These are phyloP conservation scores for Volvox africanus DNA, from an alignment of 139 green algal genomes.

Conservation along the genomic window DNA sequence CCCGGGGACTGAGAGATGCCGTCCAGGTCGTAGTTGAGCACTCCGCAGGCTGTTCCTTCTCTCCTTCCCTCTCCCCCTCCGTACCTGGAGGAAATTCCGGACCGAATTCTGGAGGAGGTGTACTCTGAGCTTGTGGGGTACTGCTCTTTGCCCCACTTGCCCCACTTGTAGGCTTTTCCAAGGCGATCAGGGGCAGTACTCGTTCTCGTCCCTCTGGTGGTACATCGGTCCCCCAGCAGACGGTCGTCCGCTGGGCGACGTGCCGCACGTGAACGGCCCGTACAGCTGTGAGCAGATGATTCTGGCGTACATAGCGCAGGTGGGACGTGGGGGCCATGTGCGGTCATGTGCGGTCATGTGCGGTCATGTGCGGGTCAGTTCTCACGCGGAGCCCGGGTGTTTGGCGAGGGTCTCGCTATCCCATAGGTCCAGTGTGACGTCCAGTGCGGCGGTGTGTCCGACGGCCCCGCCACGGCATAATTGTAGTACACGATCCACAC, in stretches of 20 bases:
- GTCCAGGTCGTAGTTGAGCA: no score
- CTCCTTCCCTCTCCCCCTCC: no score
- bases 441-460: not conserved
- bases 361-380: no score
- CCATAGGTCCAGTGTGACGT: no score
- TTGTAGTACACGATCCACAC: constrained; percentile 25
- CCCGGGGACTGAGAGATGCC: no score
- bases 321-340: not conserved
- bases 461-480: not conserved
- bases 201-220: constrained; percentile 43
- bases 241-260: not conserved
- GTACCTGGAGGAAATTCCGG: no score
- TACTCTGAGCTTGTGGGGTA: no score
- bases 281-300: constrained; percentile 53
- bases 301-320: constrained; percentile 47
- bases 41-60: no score
- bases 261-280: not conserved
- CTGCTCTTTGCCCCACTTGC: not conserved
- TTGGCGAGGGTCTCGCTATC: no score
- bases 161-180: constrained; percentile 38
- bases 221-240: not conserved
- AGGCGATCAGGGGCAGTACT: constrained; percentile 37
- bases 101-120: no score
- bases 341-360: no score
- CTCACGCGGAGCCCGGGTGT: no score